Conservation (phyloP, 1,139 yeast species). For the Kodamaea suecica region DNA sequence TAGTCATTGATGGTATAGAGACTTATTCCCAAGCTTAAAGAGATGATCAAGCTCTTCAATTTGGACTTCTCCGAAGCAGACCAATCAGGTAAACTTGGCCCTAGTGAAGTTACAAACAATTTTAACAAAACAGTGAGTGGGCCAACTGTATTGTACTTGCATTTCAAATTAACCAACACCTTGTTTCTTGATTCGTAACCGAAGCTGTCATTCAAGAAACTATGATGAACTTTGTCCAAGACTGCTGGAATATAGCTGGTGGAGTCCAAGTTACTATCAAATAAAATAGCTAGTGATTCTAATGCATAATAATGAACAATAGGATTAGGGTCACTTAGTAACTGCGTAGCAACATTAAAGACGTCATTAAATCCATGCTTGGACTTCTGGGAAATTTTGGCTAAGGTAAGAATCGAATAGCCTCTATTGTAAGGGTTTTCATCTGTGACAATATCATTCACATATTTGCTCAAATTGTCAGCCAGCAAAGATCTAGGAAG, state of each 20-base stretch:
- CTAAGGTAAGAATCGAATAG: constrained; percentile 56
- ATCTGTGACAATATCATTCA: constrained; percentile 61
- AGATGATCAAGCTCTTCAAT: constrained; percentile 30
- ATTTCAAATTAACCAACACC: constrained; percentile 29
- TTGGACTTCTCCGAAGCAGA: constrained; percentile 19
- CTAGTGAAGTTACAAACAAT: constrained; percentile 34
- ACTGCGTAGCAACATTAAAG: constrained; percentile 55
- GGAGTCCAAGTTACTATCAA: constrained; percentile 55
- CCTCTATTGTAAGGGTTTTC: constrained; percentile 63
- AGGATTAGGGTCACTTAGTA: constrained; percentile 81
- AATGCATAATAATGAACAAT: constrained; percentile 72
- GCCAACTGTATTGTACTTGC: constrained; percentile 26
- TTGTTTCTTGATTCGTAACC: constrained; percentile 35
- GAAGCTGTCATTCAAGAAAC: constrained; percentile 49
- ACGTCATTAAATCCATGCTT: constrained; percentile 39
- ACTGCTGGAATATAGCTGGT: constrained; percentile 43
- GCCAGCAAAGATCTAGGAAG: constrained; percentile 31
- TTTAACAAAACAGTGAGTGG: constrained; percentile 27
- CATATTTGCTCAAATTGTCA: constrained; percentile 51
- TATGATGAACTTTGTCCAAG: constrained; percentile 43
- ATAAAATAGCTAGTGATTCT: constrained; percentile 52
- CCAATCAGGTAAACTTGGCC: constrained; percentile 36
- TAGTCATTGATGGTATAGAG: constrained; percentile 28
- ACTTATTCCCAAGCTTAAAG: constrained; percentile 36
- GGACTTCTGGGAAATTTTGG: constrained; percentile 51